Percentiles rank a stretch among this genome's conserved stretches.
phyloP scores from a whole-genome alignment of 1,139 yeast species.

The Magnusiomyces paraingens region DNA sequence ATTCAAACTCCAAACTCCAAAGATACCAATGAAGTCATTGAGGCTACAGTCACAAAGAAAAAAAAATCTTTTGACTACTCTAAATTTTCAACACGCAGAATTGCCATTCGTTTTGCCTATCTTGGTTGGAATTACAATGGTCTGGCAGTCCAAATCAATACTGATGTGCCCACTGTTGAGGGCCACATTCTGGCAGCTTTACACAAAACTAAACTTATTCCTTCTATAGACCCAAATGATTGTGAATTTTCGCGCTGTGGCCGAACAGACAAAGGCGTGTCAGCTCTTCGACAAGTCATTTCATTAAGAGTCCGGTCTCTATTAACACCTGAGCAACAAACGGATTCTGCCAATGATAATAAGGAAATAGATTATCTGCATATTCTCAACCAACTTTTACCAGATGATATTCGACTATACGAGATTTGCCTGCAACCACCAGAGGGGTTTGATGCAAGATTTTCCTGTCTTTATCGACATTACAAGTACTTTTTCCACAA shows the following conservation, averaged over 20 bases:
- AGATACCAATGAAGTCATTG: background rate
- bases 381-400: conserved; percentile 69
- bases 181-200: conserved; percentile 66
- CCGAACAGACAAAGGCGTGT: conserved; percentile 92
- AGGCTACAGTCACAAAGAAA: conserved; percentile 18
- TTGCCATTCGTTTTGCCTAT: conserved; percentile 59
- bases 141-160: conserved; percentile 62
- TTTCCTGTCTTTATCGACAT: conserved; percentile 77
- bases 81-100: conserved; percentile 56
- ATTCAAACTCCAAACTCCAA: background rate
- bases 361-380: conserved; percentile 72
- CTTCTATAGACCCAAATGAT: conserved; percentile 50
- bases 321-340: conserved; percentile 51
- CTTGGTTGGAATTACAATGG: conserved; percentile 80
- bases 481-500: conserved; percentile 69
- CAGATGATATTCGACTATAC: conserved; percentile 76
- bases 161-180: conserved; percentile 83
- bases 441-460: conserved; percentile 77
- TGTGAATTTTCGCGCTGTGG: conserved; percentile 87
- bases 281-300: conserved; percentile 94
- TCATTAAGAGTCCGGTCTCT: conserved; percentile 70
- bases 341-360: conserved; percentile 47
- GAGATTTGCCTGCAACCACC: conserved; percentile 82
- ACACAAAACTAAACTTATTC: conserved; percentile 58
- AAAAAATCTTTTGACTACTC: conserved; percentile 60